Evolutionary conservation across 2,329 filamentous ascomycete species (phyloP).

Genomic region (Pyrenophora tritici-repentis): DNA sequence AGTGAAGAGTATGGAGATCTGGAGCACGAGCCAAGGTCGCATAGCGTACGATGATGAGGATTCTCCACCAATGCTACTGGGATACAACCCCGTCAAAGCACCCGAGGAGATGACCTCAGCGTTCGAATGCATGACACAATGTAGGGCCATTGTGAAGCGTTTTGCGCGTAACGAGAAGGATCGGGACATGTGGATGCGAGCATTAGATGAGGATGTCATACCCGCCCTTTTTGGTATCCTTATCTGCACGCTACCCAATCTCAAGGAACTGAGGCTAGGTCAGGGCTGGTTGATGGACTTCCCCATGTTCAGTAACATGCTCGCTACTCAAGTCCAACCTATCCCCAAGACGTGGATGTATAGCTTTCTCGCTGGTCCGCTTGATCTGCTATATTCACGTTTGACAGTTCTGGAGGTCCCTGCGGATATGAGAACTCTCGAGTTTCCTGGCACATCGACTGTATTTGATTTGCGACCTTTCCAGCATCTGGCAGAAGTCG

Average conservation of each 20-base stretch:
- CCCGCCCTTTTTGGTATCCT: constrained; percentile 16
- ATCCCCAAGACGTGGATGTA: constrained; percentile 4
- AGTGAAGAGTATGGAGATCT: constrained; percentile 21
- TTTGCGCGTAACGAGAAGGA: neutral
- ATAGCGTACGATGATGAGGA: neutral
- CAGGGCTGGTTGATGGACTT: constrained; percentile 24
- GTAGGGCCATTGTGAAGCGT: constrained; percentile 2
- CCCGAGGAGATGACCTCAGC: neutral
- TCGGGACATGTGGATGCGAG: neutral
- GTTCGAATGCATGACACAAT: neutral
- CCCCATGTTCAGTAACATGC: constrained; percentile 11
- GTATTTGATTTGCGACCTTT: constrained; percentile 18
- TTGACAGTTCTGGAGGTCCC: constrained; percentile 17
- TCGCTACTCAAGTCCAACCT: neutral
- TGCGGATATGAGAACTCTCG: constrained; percentile 11
- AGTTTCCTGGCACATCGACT: neutral
- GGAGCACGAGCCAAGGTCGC: constrained; percentile 15
- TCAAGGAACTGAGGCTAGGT: constrained; percentile 16
- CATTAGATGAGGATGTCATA: constrained; percentile 11
- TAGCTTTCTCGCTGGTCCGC: neutral
- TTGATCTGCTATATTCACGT: neutral
- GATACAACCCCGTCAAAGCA: neutral
- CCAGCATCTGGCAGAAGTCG: constrained; percentile 12
- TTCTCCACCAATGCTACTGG: neutral
- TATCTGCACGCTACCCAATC: constrained; percentile 12